phyloP scores from a whole-genome alignment of 306 rosid genomes.

The Quercus robur region DNA sequence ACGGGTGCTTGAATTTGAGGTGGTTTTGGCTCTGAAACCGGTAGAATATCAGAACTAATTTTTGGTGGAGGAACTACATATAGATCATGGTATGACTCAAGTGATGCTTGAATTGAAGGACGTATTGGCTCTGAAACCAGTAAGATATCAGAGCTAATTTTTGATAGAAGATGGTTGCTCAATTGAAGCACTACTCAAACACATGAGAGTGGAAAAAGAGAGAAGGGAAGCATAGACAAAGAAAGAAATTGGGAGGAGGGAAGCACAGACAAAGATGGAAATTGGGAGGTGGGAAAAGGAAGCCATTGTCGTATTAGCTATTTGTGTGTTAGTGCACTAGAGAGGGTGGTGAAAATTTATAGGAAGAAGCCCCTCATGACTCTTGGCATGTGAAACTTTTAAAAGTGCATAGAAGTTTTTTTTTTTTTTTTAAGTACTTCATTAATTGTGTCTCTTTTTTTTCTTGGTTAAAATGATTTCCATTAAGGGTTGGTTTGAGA shows the following conservation, averaged over 20 bases:
- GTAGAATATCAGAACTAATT: neutral
- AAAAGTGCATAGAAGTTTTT: neutral
- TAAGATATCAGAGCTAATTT: neutral
- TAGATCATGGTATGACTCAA: too few relatives aligned
- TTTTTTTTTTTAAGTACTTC: too few relatives aligned
- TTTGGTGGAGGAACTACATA: too few relatives aligned
- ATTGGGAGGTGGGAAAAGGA: neutral
- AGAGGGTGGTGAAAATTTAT: neutral
- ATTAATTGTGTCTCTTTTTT: too few relatives aligned
- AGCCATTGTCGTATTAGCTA: neutral
- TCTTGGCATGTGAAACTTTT: neutral
- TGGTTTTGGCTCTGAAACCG: neutral
- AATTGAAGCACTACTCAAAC: neutral
- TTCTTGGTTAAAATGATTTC: too few relatives aligned
- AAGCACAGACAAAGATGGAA: neutral
- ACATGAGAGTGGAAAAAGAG: neutral
- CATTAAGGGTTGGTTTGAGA: too few relatives aligned
- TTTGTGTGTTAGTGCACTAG: neutral
- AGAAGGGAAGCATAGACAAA: neutral
- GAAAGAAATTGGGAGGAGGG: neutral
- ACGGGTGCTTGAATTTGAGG: too few relatives aligned
- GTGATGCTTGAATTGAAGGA: too few relatives aligned
- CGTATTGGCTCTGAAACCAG: neutral
- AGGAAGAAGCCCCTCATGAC: neutral
- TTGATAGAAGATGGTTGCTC: neutral